These are phyloP conservation scores for Erythrobasidium hasegawianum DNA, from an alignment of 1,284 basidiomycete species.

Conservation along the genomic window DNA sequence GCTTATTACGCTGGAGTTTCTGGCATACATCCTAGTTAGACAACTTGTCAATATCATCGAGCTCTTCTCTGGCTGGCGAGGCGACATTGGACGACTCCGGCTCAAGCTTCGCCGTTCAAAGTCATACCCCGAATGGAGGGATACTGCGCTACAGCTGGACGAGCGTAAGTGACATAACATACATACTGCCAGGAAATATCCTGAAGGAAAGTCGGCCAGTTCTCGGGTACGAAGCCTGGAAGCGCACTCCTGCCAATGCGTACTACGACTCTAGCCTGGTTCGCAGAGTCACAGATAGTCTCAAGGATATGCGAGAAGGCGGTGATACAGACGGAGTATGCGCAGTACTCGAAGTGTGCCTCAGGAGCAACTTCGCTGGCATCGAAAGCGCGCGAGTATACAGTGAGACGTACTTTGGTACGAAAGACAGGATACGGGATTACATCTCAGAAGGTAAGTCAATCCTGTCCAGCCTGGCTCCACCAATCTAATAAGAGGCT, in stretches of 20 bases:
- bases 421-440: constrained; percentile 80
- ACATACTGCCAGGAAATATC: background rate
- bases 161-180: constrained; percentile 46
- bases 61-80: constrained; percentile 83
- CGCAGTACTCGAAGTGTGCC: constrained; percentile 85
- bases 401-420: constrained; percentile 75
- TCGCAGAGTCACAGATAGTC: constrained; percentile 63
- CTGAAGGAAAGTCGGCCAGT: constrained; percentile 43
- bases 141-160: constrained; percentile 73
- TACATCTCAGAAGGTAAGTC: constrained; percentile 75
- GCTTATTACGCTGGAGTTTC: constrained; percentile 80
- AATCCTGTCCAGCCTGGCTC: constrained; percentile 48
- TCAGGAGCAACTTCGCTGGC: constrained; percentile 91
- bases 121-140: constrained; percentile 76
- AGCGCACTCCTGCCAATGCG: constrained; percentile 70
- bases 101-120: constrained; percentile 68
- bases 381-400: constrained; percentile 44
- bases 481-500: background rate
- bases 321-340: constrained; percentile 79
- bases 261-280: constrained; percentile 86
- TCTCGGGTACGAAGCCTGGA: constrained; percentile 83
- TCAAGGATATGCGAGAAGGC: constrained; percentile 61
- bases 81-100: constrained; percentile 72
- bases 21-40: constrained; percentile 74
- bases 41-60: constrained; percentile 92